Percentiles rank a stretch among this genome's conserved stretches.
Evolutionary conservation across 2,329 filamentous ascomycete genomes (phyloP).

Genomic region (Penicillium sp.): DNA sequence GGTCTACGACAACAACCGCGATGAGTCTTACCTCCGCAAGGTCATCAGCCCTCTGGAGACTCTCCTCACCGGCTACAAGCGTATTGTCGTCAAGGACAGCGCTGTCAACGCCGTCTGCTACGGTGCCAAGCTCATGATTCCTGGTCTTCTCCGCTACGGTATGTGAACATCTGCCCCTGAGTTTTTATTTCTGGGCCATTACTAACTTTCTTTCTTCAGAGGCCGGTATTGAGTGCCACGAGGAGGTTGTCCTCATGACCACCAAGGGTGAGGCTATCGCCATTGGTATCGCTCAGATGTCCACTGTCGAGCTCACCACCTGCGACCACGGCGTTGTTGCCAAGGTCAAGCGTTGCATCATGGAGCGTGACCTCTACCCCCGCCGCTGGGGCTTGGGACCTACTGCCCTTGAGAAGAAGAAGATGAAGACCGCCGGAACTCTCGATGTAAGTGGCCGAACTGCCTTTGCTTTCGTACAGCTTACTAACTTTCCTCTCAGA

Average conservation of each 20-base stretch:
- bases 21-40: conserved; percentile 86
- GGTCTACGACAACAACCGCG: conserved; percentile 91
- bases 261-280: conserved; percentile 99
- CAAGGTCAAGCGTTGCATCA: conserved; percentile 99
- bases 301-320: conserved; percentile 91
- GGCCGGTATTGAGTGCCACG: conserved; percentile 85
- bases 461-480: not conserved
- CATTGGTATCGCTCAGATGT: conserved; percentile 95
- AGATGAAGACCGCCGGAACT: conserved; percentile 97
- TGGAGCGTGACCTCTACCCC: conserved; percentile 98
- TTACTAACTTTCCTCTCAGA: conserved; percentile 39
- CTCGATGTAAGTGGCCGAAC: conserved; percentile 59
- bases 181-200: not conserved
- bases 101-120: conserved; percentile 98
- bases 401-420: conserved; percentile 96
- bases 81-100: conserved; percentile 95
- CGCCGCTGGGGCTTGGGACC: conserved; percentile 95
- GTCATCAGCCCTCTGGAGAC: conserved; percentile 93
- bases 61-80: conserved; percentile 89
- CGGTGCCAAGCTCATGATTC: conserved; percentile 98
- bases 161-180: conserved; percentile 38
- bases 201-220: conserved; percentile 54
- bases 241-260: conserved; percentile 97
- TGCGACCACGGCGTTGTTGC: conserved; percentile 98
- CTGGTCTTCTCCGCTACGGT: conserved; percentile 89